Percentiles rank a stretch among this genome's conserved stretches.
Evolutionary conservation across 140 eudicot species (phyloP).

Genomic region (Senecio squalidus): DNA sequence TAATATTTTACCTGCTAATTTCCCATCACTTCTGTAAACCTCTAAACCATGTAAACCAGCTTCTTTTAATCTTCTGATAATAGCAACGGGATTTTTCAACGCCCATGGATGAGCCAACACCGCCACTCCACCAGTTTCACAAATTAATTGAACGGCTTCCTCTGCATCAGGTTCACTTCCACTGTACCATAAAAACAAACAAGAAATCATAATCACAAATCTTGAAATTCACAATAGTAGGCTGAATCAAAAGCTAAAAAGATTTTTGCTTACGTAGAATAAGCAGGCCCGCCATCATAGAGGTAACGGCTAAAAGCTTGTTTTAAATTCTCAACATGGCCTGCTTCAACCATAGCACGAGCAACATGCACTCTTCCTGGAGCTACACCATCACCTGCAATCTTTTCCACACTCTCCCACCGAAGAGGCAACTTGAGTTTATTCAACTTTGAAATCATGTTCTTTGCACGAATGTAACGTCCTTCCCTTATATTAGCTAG

Average conservation of each 20-base stretch:
- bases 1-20: slow-evolving; percentile 57
- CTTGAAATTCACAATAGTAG: too few relatives aligned
- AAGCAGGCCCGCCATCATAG: slow-evolving; percentile 96
- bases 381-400: slow-evolving; percentile 94
- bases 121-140: slow-evolving; percentile 85
- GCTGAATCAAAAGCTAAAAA: slow-evolving; percentile 3
- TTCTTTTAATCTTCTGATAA: slow-evolving; percentile 73
- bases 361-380: slow-evolving; percentile 97
- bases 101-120: slow-evolving; percentile 99
- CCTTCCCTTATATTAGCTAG: slow-evolving; percentile 78
- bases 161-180: slow-evolving; percentile 90
- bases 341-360: slow-evolving; percentile 95
- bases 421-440: slow-evolving; percentile 71
- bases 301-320: slow-evolving; percentile 90
- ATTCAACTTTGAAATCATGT: slow-evolving; percentile 71
- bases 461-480: slow-evolving; percentile 79
- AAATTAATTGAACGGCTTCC: slow-evolving; percentile 60
- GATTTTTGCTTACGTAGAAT: slow-evolving; percentile 64
- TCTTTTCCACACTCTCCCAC: slow-evolving; percentile 76
- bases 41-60: slow-evolving; percentile 94
- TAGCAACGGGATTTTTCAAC: slow-evolving; percentile 60
- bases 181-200: slow-evolving; percentile 26
- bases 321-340: slow-evolving; percentile 80
- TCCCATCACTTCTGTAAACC: slow-evolving; percentile 91
- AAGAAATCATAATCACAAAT: too few relatives aligned